Evolutionary conservation across 2,329 filamentous ascomycete species (phyloP).

Genomic region (Fusarium gaditjirri): DNA sequence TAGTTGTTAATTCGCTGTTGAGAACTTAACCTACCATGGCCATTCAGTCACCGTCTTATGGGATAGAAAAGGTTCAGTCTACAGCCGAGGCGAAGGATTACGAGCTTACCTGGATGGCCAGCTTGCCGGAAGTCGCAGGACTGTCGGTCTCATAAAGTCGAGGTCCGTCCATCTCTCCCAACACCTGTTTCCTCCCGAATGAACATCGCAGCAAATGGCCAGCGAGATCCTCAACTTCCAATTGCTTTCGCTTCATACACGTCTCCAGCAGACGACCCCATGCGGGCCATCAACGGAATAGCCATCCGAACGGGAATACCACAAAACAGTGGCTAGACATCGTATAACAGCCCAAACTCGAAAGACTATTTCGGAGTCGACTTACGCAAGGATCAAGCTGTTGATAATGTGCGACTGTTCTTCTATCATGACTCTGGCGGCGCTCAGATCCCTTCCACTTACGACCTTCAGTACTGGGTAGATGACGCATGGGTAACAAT

Average conservation of each 20-base stretch:
- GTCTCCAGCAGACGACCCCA: not conserved
- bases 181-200: rapidly evolving
- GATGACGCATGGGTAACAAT: not conserved
- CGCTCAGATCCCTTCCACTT: not conserved
- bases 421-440: not conserved
- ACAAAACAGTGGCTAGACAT: slow-evolving; percentile 1
- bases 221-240: not conserved
- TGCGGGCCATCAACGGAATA: not conserved
- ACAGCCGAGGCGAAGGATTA: not conserved
- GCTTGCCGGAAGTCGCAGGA: not conserved
- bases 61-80: not conserved
- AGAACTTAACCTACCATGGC: not conserved
- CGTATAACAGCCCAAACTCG: not conserved
- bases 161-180: not conserved
- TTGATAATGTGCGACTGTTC: not conserved
- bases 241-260: not conserved
- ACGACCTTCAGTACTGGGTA: not conserved
- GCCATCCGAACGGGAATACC: not conserved
- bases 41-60: not conserved
- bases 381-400: not conserved
- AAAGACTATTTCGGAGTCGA: not conserved
- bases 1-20: not conserved
- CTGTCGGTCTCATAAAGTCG: not conserved
- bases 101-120: not conserved
- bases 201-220: not conserved